Conservation (phyloP, 768 basidiomycete genomes). For the Boletus rubroflammeus region DNA sequence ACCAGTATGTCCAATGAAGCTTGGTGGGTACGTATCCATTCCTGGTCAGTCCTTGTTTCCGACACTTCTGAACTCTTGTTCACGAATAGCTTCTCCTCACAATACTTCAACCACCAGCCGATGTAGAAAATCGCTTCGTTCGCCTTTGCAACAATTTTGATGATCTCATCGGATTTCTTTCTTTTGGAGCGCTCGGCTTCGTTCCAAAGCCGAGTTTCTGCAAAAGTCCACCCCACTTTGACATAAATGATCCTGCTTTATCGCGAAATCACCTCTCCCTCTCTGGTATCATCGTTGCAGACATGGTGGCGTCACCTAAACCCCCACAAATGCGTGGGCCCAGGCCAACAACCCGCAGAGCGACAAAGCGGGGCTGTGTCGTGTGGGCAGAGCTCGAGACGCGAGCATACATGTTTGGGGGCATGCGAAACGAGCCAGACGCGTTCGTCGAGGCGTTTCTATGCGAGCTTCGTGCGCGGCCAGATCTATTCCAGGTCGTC, state of each 20-base stretch:
- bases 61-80: not conserved
- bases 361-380: constrained; percentile 11
- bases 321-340: not conserved
- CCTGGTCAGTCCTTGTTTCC: not conserved
- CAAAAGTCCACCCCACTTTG: not conserved
- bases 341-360: constrained; percentile 3
- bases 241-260: not conserved
- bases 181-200: constrained; percentile 19
- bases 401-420: constrained; percentile 31
- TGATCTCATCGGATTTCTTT: constrained; percentile 30
- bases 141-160: constrained; percentile 31
- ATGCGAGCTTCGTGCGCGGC: constrained; percentile 27
- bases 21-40: constrained; percentile 29
- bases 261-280: constrained; percentile 22
- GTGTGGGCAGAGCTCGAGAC: constrained; percentile 25
- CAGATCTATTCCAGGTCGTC: constrained; percentile 32
- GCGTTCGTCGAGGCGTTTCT: constrained; percentile 27
- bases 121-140: constrained; percentile 30
- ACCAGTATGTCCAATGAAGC: constrained; percentile 26
- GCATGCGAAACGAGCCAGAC: constrained; percentile 27
- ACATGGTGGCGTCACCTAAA: constrained; percentile 12
- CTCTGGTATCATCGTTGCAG: constrained; percentile 18
- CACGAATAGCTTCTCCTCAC: constrained; percentile 4
- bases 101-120: constrained; percentile 5
- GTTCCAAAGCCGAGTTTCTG: constrained; percentile 22